Conservation (phyloP, 2,329 filamentous ascomycete genomes). For the Alternaria postmessia region DNA sequence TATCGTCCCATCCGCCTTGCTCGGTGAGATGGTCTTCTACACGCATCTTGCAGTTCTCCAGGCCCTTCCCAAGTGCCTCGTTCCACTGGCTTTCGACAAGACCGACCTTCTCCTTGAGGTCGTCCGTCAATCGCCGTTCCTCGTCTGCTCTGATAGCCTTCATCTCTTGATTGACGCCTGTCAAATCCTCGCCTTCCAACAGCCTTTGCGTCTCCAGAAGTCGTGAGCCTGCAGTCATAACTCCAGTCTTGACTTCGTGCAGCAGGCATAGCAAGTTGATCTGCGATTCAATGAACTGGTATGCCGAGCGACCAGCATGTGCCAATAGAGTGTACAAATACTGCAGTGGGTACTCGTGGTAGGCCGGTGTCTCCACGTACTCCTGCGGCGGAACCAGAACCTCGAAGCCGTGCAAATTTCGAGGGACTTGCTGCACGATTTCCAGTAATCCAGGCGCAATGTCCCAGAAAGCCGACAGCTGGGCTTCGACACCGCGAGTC, state of each 20-base stretch:
- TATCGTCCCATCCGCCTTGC: constrained; percentile 88
- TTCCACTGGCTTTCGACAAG: constrained; percentile 92
- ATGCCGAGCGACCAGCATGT: constrained; percentile 90
- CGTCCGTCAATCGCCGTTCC: constrained; percentile 76
- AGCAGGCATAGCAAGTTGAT: constrained; percentile 88
- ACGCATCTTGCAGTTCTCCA: constrained; percentile 76
- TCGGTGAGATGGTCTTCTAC: constrained; percentile 77
- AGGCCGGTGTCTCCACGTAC: constrained; percentile 84
- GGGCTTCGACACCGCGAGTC: constrained; percentile 84
- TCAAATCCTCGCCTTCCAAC: constrained; percentile 50
- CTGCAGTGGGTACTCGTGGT: constrained; percentile 81
- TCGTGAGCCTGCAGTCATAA: constrained; percentile 73
- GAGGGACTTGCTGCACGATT: constrained; percentile 81
- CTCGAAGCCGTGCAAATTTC: constrained; percentile 66
- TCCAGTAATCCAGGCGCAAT: constrained; percentile 84
- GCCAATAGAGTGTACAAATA: constrained; percentile 86
- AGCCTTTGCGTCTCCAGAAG: constrained; percentile 71
- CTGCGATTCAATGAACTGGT: constrained; percentile 96
- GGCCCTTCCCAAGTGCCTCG: constrained; percentile 80
- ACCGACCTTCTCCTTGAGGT: constrained; percentile 91
- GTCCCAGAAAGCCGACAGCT: constrained; percentile 96
- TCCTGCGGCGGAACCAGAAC: constrained; percentile 82
- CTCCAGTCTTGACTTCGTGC: constrained; percentile 86
- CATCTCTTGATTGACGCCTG: constrained; percentile 58
- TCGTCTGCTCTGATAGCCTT: constrained; percentile 70